Base-by-base conservation (phyloP, 495 filamentous ascomycete species). In the Penicillium mononematosum region DNA sequence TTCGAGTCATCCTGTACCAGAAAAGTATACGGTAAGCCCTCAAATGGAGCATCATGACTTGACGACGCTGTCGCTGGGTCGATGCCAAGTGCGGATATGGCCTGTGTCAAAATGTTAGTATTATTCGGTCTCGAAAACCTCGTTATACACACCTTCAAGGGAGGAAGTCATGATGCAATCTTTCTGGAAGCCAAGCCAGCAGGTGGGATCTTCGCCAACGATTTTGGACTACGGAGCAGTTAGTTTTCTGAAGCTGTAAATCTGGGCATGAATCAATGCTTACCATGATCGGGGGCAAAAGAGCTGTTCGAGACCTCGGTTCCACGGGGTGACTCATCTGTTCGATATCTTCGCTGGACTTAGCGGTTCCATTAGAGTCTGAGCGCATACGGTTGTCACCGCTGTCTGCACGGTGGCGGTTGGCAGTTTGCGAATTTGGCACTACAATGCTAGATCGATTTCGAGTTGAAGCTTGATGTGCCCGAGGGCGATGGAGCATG, bases 241-340 rank as follows among this genome's bases (percentile, higher is more conserved):
- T 44, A 66, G 56, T 27, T 5, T 46, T 1, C 29, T 27, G n/a
- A 32, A 47, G 10, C 0, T 17, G 5, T 3, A 2, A 34, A 17
- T 8, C 11, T 12, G 2, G 19, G 2, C 4, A 8, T 29, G 41
- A 9, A 27, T 7, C 14, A 22, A 27, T 31, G 70, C 80, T 60
- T 75, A 90, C 88, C 85, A 97, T 87, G 20, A 98, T 90, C 45
- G 94, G 94, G n/a, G 95, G 94, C 47, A 98, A 70, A 66, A 95
- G 84, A 9, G 94, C 90, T 39, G 88, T 93, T 49, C 83, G 81
- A 41, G 89, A 80, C 58, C 90, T 79, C 6, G 91, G 84, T 70
- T 95, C 89, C 8, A 96, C 90, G 3, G 86, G 81, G 73, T 96
- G 92, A 41, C 88, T 74, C 19, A 81, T 70, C 44, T 74, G 76